Base-by-base conservation (phyloP, 108 stramenopile species). In the Skeletonema costatum region DNA sequence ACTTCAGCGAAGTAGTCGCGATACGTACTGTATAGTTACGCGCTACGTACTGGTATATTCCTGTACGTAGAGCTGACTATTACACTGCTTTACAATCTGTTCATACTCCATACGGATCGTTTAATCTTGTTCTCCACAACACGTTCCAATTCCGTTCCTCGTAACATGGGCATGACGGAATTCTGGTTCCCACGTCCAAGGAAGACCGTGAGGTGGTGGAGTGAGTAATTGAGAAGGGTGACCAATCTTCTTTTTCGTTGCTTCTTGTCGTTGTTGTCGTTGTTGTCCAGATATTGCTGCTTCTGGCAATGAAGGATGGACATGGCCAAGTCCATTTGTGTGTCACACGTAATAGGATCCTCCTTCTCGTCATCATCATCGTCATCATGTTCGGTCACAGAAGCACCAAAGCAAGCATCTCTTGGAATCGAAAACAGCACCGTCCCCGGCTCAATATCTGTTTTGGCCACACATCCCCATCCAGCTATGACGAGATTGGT, bases 401-500 rank as follows among this genome's bases (percentile, higher is more conserved):
- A 11, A 16, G 74, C 53, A 17, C 42, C 58, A 46, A 76, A 76
- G 44, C 75, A 76, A 19, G 75, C 75, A 11, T 32, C 60, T 39
- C 39, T 68, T 8, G 75, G 75, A 60, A 76, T 76, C 0, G 35
- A 31, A 62, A 76, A 76, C 44, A 76, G 39, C 19, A 76, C 56
- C 10, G 60, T 69, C 58, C 75, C 75, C 41, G 63, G 13, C 60
- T 48, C 21, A 3, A 76, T 76, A 17, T 67, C 35, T 3, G 75
- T 35, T 30, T 35, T 76, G 6, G 75, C 75, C 3, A 76, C 75
- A 68, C 67, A 76, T 42, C 75, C 75, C 75, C 75, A 76, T 12
- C 75, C 75, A 1, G 67, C 75, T 12, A 76, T 61, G 8, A 76
- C 75, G 53, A 56, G 53, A 25, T 25, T 56, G 3, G 61, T 69